Evolutionary conservation across 305 asterid genomes (phyloP).

Genomic region (Fraxinus sp.): DNA sequence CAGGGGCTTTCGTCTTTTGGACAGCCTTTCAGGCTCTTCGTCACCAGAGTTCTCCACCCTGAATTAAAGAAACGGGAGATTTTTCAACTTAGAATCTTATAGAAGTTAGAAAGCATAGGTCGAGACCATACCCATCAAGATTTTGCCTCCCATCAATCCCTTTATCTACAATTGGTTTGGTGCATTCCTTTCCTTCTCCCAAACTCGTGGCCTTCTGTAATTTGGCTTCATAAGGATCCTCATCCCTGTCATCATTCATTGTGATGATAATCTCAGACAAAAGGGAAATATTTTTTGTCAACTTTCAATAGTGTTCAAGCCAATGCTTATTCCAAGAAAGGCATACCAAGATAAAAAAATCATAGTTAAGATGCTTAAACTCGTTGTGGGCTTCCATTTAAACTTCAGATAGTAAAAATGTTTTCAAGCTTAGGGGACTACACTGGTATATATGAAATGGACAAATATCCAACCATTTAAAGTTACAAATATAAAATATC

Average conservation of each 20-base stretch:
- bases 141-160: slow-evolving; percentile 30
- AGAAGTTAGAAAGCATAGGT: slow-evolving; percentile 19
- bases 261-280: slow-evolving; percentile 18
- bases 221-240: slow-evolving; percentile 28
- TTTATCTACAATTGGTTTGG: slow-evolving; percentile 28
- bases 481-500: slow-evolving; percentile 13
- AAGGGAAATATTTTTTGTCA: slow-evolving; percentile 4
- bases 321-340: slow-evolving; percentile 9
- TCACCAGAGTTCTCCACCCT: slow-evolving; percentile 46
- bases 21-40: slow-evolving; percentile 37
- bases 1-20: slow-evolving; percentile 39
- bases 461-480: slow-evolving; percentile 14
- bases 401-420: neutral
- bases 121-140: slow-evolving; percentile 41
- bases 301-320: slow-evolving; percentile 19
- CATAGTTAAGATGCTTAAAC: neutral
- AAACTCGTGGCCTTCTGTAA: slow-evolving; percentile 31
- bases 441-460: neutral
- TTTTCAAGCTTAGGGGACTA: slow-evolving; percentile 7
- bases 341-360: slow-evolving; percentile 11
- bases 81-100: slow-evolving; percentile 17
- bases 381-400: neutral
- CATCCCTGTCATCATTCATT: slow-evolving; percentile 37
- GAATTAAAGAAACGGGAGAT: slow-evolving; percentile 31
- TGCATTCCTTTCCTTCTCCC: slow-evolving; percentile 38